A percentile compares a stretch with the other conserved stretches of the same genome.
phyloP scores from a whole-genome alignment of 169 alveolate species.

The Eimeria tenella region DNA sequence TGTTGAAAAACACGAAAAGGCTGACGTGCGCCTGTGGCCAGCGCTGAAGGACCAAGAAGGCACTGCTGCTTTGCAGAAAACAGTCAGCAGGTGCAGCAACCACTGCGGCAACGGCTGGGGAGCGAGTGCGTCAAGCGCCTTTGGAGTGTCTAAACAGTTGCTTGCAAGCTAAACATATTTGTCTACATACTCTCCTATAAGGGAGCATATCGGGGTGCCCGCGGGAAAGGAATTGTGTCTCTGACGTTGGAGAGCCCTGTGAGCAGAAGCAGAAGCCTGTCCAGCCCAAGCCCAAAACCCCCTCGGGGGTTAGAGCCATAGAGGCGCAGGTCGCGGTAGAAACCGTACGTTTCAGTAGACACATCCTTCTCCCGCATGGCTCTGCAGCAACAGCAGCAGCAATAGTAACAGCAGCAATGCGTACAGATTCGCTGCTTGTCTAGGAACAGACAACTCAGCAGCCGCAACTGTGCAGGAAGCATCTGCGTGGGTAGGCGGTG shows the following conservation, averaged over 20 bases:
- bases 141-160: too few relatives aligned
- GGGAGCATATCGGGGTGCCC: conserved; percentile 84
- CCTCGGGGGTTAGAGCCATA: conserved; percentile 98
- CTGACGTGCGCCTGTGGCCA: too few relatives aligned
- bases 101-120: too few relatives aligned
- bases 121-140: too few relatives aligned
- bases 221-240: conserved; percentile 99
- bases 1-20: too few relatives aligned
- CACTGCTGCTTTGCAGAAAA: too few relatives aligned
- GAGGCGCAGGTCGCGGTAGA: conserved; percentile 89
- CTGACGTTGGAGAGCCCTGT: conserved; percentile 98
- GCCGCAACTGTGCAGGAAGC: not conserved
- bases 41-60: too few relatives aligned
- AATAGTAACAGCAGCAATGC: too few relatives aligned
- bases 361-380: not conserved
- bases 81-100: too few relatives aligned
- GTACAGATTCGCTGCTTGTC: not conserved
- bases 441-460: not conserved
- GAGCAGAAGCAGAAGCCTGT: conserved; percentile 97
- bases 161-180: too few relatives aligned
- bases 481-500: not conserved
- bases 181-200: not conserved
- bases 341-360: not conserved
- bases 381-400: conserved; percentile 3
- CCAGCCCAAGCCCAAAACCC: conserved; percentile 99